Conservation (phyloP, 495 filamentous ascomycete species). For the Lasiosphaeria ovina region DNA sequence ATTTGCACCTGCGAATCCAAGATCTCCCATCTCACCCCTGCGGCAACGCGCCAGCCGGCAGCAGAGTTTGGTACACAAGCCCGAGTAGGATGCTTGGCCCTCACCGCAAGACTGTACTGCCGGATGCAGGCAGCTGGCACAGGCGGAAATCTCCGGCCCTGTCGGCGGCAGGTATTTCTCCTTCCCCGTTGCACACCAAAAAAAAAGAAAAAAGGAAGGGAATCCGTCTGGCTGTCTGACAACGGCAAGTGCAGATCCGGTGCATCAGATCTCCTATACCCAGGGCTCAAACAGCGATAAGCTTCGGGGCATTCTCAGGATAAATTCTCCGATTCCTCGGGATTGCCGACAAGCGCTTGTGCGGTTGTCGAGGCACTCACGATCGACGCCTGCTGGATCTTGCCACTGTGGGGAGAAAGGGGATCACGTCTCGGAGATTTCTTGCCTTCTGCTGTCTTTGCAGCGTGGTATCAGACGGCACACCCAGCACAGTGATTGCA, state of each 20-base stretch:
- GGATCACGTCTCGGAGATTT: background rate
- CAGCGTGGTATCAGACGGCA: background rate
- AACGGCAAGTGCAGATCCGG: constrained; percentile 2
- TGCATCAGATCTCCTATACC: background rate
- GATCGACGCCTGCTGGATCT: background rate
- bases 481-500: background rate
- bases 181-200: background rate
- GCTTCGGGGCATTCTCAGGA: background rate
- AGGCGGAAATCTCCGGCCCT: too few relatives aligned
- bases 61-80: background rate
- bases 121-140: too few relatives aligned
- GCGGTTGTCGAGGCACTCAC: background rate
- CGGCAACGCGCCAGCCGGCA: constrained; percentile 1
- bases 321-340: background rate
- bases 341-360: too few relatives aligned
- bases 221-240: constrained; percentile 1
- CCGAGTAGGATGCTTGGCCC: background rate
- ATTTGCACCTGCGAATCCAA: background rate
- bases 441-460: background rate
- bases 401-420: background rate
- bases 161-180: too few relatives aligned
- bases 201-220: background rate
- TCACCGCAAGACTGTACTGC: background rate
- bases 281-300: constrained; percentile 1
- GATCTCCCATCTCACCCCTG: background rate